Evolutionary conservation across 805 yeast species (phyloP).

Genomic region (Blastobotrys robertii): DNA sequence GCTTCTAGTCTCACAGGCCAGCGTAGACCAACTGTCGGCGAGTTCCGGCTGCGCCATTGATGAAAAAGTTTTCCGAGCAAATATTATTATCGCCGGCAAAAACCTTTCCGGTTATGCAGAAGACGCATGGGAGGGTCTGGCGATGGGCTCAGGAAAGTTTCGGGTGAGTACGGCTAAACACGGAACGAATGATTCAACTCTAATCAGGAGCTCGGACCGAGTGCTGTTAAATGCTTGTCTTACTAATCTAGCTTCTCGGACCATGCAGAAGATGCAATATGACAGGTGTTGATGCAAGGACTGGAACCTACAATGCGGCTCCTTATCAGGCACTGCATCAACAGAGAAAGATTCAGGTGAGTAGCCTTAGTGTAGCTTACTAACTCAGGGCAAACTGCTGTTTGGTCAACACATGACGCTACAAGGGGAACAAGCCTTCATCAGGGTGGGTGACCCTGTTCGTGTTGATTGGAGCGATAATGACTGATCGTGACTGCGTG

Average conservation of each 20-base stretch:
- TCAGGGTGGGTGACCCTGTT: too few relatives aligned
- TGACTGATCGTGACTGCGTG: too few relatives aligned
- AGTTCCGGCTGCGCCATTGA: slow-evolving; percentile 9
- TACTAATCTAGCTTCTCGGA: slow-evolving; percentile 16
- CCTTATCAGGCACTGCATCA: slow-evolving; percentile 29
- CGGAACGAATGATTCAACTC: too few relatives aligned
- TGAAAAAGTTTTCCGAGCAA: slow-evolving; percentile 30
- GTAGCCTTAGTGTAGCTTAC: slow-evolving; percentile 5
- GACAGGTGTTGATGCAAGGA: slow-evolving; percentile 32
- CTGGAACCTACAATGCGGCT: slow-evolving; percentile 28
- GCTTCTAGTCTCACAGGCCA: slow-evolving; percentile 27
- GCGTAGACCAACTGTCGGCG: slow-evolving; percentile 19
- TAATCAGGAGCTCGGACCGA: too few relatives aligned
- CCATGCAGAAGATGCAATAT: slow-evolving; percentile 36
- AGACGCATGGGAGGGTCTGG: slow-evolving; percentile 28
- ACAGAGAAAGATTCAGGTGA: slow-evolving; percentile 21
- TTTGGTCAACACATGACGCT: slow-evolving; percentile 30
- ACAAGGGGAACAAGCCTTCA: slow-evolving; percentile 1
- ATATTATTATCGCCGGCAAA: slow-evolving; percentile 26
- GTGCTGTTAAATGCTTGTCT: neutral
- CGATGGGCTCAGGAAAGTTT: slow-evolving; percentile 9
- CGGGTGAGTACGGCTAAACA: slow-evolving; percentile 5
- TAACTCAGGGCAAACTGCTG: slow-evolving; percentile 27
- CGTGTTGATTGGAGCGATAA: too few relatives aligned
- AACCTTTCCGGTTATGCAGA: slow-evolving; percentile 28